Evolutionary conservation across 1,284 basidiomycete species (phyloP), one percentile per base, ranked within the genome.

Genomic region (Dichomitus squalens): DNA sequence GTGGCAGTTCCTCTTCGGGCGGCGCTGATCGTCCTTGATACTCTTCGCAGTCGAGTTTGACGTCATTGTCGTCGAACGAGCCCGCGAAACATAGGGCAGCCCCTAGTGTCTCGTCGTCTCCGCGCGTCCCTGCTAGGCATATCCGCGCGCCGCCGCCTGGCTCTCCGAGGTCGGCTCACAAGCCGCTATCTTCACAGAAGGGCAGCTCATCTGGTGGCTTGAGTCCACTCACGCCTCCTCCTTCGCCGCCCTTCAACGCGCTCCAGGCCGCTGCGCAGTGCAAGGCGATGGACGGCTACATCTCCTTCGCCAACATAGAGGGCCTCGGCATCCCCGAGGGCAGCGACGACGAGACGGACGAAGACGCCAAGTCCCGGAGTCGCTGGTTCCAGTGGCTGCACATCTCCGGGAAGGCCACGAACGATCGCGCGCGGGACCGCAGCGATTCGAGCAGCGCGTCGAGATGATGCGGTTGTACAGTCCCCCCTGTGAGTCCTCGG

Each of bases 271-370:
- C 79, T 20, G 81, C 78, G 36, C 79, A 78, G 54, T 83, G 85
- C 63, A 77, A 77, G 33, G 71, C 76, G 40, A 81, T 85, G 53
- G 78, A 84, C 20, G 87, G 88, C 1, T 89, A 88, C 64, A 84
- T 90, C 33, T 82, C 79, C 18, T 90, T 90, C 61, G 78, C 85
- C 31, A 81, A 76, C 54, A 79, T 90, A 9, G 86, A 87, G 71
- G 88, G 87, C n/a, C 74, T 90, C 25, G 87, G 88, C 0, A 75
- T 75, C 16, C 87, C 87, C 3, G 81, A 82, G 0, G 83, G 77
- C 48, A 58, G 66, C 40, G 73, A 73, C 21, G 70, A 69, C 6
- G 66, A 63, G 41, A 66, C 69, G 8, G 72, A 68, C 1, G 71
- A 70, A 47, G 66, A 66, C 23, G 64, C 52, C 1, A 64, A 64